These are phyloP conservation scores for Apiotrichum porosum DNA, from an alignment of 1,284 basidiomycete species.

Conservation along the genomic window DNA sequence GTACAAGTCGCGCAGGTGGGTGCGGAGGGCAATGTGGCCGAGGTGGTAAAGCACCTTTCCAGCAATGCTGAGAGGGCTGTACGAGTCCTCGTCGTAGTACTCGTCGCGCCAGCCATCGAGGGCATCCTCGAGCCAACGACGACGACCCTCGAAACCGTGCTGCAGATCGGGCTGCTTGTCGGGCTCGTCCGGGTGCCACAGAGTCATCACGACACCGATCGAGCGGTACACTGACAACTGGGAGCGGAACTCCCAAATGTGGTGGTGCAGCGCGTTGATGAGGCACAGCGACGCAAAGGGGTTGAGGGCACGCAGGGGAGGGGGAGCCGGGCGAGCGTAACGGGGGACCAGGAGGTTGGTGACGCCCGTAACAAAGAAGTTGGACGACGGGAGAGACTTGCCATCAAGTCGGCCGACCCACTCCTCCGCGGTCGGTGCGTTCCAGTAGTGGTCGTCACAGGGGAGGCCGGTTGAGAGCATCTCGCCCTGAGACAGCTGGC, in stretches of 20 bases:
- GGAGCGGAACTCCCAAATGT: constrained; percentile 22
- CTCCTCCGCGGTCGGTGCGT: constrained; percentile 14
- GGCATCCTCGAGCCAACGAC: constrained; percentile 15
- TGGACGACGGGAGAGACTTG: constrained; percentile 15
- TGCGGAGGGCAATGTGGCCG: constrained; percentile 19
- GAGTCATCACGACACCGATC: background rate
- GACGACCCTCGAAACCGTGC: constrained; percentile 1
- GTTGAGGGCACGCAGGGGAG: constrained; percentile 11
- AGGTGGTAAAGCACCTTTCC: constrained; percentile 19
- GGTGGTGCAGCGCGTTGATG: constrained; percentile 22
- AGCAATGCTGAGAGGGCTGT: background rate
- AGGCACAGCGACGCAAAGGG: constrained; percentile 16
- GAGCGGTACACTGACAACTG: constrained; percentile 18
- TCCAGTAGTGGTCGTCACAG: constrained; percentile 23
- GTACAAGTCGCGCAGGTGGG: constrained; percentile 19
- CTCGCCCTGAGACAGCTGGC: constrained; percentile 22
- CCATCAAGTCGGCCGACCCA: constrained; percentile 20
- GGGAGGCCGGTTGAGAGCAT: constrained; percentile 24
- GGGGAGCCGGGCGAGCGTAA: constrained; percentile 2
- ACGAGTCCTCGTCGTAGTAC: constrained; percentile 9
- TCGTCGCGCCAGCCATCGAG: constrained; percentile 16
- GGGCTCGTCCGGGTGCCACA: background rate
- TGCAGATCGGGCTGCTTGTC: background rate
- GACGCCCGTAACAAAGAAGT: constrained; percentile 15
- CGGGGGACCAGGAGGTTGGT: background rate